Conservation (phyloP, 2,329 filamentous ascomycete genomes). For the Didymella lethalis region DNA sequence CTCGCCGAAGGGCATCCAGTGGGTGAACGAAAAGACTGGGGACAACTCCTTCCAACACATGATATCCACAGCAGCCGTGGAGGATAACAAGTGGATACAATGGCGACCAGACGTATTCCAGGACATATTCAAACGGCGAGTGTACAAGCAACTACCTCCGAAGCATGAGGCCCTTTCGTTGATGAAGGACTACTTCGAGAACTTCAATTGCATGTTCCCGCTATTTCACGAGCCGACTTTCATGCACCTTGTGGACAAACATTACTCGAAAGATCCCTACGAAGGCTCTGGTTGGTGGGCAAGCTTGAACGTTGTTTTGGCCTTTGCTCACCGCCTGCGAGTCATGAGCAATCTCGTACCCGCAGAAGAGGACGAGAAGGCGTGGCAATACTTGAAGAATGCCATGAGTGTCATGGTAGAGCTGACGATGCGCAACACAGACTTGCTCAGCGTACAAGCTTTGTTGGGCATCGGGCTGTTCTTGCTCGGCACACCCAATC, state of each 20-base stretch:
- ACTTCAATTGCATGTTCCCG: constrained; percentile 99
- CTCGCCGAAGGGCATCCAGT: constrained; percentile 96
- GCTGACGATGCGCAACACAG: constrained; percentile 93
- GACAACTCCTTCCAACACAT: constrained; percentile 93
- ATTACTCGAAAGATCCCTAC: constrained; percentile 92
- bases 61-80: constrained; percentile 85
- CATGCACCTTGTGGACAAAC: constrained; percentile 93
- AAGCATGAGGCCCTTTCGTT: constrained; percentile 89
- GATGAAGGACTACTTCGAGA: constrained; percentile 93
- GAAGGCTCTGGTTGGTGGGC: constrained; percentile 99
- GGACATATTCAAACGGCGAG: constrained; percentile 84
- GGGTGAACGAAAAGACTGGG: constrained; percentile 98
- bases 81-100: constrained; percentile 94
- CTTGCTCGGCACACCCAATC: constrained; percentile 94
- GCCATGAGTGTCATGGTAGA: constrained; percentile 93
- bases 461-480: constrained; percentile 92
- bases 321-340: constrained; percentile 89
- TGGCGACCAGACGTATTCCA: constrained; percentile 99
- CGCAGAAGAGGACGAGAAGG: constrained; percentile 90
- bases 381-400: constrained; percentile 96
- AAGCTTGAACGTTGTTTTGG: constrained; percentile 89
- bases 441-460: constrained; percentile 92
- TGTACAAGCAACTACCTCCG: constrained; percentile 83
- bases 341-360: constrained; percentile 95
- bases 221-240: constrained; percentile 98